Evolutionary conservation across 352 stramenopile species (phyloP).

Genomic region (Blastocystis sp.): DNA sequence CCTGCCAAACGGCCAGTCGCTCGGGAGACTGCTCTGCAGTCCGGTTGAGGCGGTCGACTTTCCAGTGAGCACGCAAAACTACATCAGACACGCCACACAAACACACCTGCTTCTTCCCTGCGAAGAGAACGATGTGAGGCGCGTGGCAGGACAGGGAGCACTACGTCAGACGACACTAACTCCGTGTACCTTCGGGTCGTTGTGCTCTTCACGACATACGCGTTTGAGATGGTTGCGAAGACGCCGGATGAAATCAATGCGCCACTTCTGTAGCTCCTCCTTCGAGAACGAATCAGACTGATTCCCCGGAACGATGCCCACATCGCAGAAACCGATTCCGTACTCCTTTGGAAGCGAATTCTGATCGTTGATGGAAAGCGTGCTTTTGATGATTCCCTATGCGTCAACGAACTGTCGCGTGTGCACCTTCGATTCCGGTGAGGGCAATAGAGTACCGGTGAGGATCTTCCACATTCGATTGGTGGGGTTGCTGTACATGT

Average conservation of each 20-base stretch:
- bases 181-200: constrained; percentile 34
- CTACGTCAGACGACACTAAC: background rate
- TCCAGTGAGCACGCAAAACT: background rate
- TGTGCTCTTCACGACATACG: constrained; percentile 39
- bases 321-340: constrained; percentile 53
- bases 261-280: constrained; percentile 10
- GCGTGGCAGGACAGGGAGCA: constrained; percentile 45
- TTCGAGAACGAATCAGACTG: constrained; percentile 39
- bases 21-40: background rate
- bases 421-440: background rate
- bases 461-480: constrained; percentile 84
- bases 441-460: constrained; percentile 72
- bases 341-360: constrained; percentile 37
- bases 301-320: constrained; percentile 56
- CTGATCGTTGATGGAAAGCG: constrained; percentile 49
- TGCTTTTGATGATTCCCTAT: constrained; percentile 49
- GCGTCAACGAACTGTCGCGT: background rate
- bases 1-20: constrained; percentile 13
- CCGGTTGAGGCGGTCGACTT: constrained; percentile 19
- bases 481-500: constrained; percentile 78
- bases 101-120: constrained; percentile 40
- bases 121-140: constrained; percentile 46
- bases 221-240: constrained; percentile 18
- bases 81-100: constrained; percentile 1
- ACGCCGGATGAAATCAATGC: constrained; percentile 21